Percentiles rank a stretch among this genome's conserved stretches.
These are phyloP conservation scores for Eragrostis tef DNA, from an alignment of 202 grass and related monocot genomes.

Conservation along the genomic window DNA sequence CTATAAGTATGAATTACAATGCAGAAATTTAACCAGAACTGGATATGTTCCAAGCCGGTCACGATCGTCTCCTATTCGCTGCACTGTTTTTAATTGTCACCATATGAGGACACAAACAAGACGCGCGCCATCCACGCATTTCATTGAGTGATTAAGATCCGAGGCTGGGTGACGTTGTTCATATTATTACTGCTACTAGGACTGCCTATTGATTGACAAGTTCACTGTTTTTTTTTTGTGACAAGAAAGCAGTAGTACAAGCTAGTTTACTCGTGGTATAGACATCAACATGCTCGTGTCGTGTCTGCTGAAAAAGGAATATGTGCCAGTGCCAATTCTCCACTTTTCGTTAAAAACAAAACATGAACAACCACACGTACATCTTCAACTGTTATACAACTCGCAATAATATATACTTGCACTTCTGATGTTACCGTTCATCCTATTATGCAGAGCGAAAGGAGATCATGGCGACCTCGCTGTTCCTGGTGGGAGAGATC, in stretches of 20 bases:
- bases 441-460: conserved; percentile 34
- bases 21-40: background rate
- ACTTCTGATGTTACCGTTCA: no score
- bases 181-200: no score
- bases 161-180: background rate
- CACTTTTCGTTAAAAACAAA: no score
- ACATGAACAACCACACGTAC: no score
- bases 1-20: no score
- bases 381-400: no score
- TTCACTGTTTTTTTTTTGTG: background rate
- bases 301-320: no score
- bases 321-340: no score
- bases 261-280: no score
- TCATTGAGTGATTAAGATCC: background rate
- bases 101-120: background rate
- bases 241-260: no score
- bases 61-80: background rate
- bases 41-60: background rate
- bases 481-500: conserved; percentile 78
- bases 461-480: conserved; percentile 49
- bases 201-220: background rate
- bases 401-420: no score
- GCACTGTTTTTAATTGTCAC: background rate
- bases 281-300: no score
- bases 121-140: background rate